Percentiles rank a stretch among this genome's conserved stretches.
phyloP scores from a whole-genome alignment of 495 filamentous ascomycete species.

The Neurospora sp. region DNA sequence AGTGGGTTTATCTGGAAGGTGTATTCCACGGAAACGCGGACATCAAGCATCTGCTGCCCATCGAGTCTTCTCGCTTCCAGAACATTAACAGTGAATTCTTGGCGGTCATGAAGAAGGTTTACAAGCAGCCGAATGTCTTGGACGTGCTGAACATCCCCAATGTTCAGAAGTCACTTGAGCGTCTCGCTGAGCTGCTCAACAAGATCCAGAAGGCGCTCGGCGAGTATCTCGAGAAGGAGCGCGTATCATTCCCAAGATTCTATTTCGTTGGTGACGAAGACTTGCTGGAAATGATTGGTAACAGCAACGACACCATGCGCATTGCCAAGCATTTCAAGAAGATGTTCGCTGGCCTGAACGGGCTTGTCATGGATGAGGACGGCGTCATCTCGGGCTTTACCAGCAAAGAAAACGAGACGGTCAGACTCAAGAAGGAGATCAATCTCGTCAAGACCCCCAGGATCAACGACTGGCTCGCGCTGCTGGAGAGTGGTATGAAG shows the following conservation, averaged over 20 bases:
- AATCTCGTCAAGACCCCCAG: slow-evolving; percentile 85
- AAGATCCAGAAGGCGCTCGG: slow-evolving; percentile 99
- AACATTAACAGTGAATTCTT: slow-evolving; percentile 99
- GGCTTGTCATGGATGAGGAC: slow-evolving; percentile 84
- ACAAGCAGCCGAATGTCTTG: slow-evolving; percentile 85
- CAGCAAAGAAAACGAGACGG: slow-evolving; percentile 90
- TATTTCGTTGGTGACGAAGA: slow-evolving; percentile 99
- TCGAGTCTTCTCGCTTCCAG: slow-evolving; percentile 91
- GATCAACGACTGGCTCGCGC: slow-evolving; percentile 95
- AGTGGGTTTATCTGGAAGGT: slow-evolving; percentile 98
- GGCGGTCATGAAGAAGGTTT: slow-evolving; percentile 95
- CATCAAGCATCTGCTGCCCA: slow-evolving; percentile 94
- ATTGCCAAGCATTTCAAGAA: slow-evolving; percentile 98
- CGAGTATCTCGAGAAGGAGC: slow-evolving; percentile 95
- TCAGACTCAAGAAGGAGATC: slow-evolving; percentile 77
- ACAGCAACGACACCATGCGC: slow-evolving; percentile 91
- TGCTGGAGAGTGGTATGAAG: slow-evolving; percentile 91
- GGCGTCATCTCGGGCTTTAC: slow-evolving; percentile 80
- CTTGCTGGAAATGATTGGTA: slow-evolving; percentile 97
- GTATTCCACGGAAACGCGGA: slow-evolving; percentile 98
- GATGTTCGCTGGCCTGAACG: slow-evolving; percentile 95
- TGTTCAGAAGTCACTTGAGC: slow-evolving; percentile 89
- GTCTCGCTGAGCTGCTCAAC: slow-evolving; percentile 87
- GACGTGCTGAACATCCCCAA: slow-evolving; percentile 92
- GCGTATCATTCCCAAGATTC: slow-evolving; percentile 93